Percentiles rank a stretch among this genome's conserved stretches.
These are phyloP conservation scores for Ambrosiella cleistominuta DNA, from an alignment of 2,329 filamentous ascomycete species.

Conservation along the genomic window DNA sequence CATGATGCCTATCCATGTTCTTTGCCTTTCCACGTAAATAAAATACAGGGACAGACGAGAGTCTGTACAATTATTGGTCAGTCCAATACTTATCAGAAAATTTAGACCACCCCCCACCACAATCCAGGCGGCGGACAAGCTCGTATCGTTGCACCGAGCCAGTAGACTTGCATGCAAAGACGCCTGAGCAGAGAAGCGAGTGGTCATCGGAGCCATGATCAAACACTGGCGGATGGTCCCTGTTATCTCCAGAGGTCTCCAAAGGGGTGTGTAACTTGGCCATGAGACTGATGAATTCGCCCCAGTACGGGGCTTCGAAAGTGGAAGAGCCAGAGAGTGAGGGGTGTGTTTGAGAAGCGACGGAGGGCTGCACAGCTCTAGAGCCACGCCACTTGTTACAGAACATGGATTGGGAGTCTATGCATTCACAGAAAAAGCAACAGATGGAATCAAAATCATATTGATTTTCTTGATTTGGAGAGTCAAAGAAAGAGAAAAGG, in stretches of 20 bases:
- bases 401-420: neutral
- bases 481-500: no score
- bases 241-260: slow-evolving; percentile 3
- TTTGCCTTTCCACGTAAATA: neutral
- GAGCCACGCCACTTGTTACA: neutral
- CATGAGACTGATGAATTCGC: neutral
- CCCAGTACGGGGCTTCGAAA: neutral
- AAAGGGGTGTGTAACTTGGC: neutral
- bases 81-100: neutral
- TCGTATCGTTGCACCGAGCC: neutral
- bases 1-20: neutral
- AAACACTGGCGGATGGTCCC: slow-evolving; percentile 5
- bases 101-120: neutral
- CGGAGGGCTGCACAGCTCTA: neutral
- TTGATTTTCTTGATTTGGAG: no score
- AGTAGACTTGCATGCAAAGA: neutral
- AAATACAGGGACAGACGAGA: neutral
- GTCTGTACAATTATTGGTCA: neutral
- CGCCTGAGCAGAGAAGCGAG: neutral
- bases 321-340: neutral
- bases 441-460: neutral
- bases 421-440: neutral
- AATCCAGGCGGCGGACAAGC: neutral
- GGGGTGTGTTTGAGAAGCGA: neutral
- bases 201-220: neutral